Evolutionary conservation across 2,329 filamentous ascomycete genomes (phyloP).

Genomic region (Paramyrothecium roridum): DNA sequence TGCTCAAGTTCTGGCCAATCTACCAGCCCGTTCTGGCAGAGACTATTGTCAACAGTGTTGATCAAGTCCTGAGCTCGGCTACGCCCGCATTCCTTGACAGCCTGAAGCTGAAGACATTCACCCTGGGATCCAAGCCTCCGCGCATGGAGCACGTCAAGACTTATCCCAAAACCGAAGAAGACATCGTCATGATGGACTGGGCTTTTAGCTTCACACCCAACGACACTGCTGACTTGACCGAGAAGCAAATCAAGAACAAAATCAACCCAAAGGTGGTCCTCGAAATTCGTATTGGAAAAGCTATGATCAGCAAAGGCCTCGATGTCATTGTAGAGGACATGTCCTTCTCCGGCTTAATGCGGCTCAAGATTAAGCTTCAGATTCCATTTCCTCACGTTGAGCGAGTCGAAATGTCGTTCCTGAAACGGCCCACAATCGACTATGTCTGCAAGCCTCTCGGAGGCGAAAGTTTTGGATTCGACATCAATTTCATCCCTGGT

Average conservation of each 20-base stretch:
- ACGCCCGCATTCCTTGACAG: slow-evolving; percentile 93
- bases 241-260: slow-evolving; percentile 87
- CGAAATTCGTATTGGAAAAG: slow-evolving; percentile 92
- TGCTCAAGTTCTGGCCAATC: slow-evolving; percentile 99
- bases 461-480: slow-evolving; percentile 92
- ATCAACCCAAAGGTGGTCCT: slow-evolving; percentile 95
- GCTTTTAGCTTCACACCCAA: slow-evolving; percentile 99
- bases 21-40: slow-evolving; percentile 92
- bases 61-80: slow-evolving; percentile 90
- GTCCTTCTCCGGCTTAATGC: slow-evolving; percentile 92
- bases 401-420: slow-evolving; percentile 90
- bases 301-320: slow-evolving; percentile 93
- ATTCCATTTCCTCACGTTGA: slow-evolving; percentile 95
- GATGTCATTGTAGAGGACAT: slow-evolving; percentile 98
- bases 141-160: slow-evolving; percentile 97
- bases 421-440: slow-evolving; percentile 85
- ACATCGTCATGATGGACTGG: slow-evolving; percentile 98
- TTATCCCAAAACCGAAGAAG: slow-evolving; percentile 92
- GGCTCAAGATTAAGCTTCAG: slow-evolving; percentile 95
- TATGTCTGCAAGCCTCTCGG: slow-evolving; percentile 98
- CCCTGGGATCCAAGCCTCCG: slow-evolving; percentile 90
- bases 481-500: slow-evolving; percentile 98
- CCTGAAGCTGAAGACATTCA: slow-evolving; percentile 88
- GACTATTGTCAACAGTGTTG: slow-evolving; percentile 88
- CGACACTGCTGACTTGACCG: slow-evolving; percentile 87